A percentile compares a stretch with the other conserved stretches of the same genome.
Conservation (phyloP, 345 rosid genomes). For the Acer negundo region DNA sequence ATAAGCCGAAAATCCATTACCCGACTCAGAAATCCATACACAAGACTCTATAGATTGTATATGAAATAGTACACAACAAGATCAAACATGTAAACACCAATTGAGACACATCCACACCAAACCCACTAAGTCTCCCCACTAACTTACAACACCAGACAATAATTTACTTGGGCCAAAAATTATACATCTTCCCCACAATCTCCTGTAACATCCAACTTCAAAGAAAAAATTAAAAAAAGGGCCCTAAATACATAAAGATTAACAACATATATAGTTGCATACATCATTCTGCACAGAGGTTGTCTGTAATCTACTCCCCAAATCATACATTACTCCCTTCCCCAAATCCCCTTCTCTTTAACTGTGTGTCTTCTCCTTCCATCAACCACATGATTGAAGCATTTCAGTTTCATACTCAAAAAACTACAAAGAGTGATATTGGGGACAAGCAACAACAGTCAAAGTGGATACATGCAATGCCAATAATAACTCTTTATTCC, state of each 20-base stretch:
- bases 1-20: conserved; percentile 33
- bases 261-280: conserved; percentile 24
- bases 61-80: conserved; percentile 10
- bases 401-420: conserved; percentile 25
- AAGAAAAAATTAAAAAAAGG: background rate
- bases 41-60: conserved; percentile 18
- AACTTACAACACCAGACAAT: conserved; percentile 13
- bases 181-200: conserved; percentile 31
- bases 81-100: conserved; percentile 22
- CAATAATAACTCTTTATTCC: conserved; percentile 30
- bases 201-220: conserved; percentile 29
- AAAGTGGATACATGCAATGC: conserved; percentile 28
- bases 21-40: conserved; percentile 38
- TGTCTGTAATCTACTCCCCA: conserved; percentile 11
- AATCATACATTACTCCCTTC: conserved; percentile 8
- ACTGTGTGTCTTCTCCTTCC: conserved; percentile 27
- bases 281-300: conserved; percentile 19
- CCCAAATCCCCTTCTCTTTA: conserved; percentile 19
- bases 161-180: conserved; percentile 30
- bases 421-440: conserved; percentile 27
- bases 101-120: conserved; percentile 37
- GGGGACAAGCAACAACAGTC: conserved; percentile 36
- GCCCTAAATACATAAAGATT: conserved; percentile 37
- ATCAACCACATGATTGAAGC: conserved; percentile 30
- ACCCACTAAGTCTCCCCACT: conserved; percentile 30